Conservation (phyloP, 805 yeast species). For the Myxozyma mucilagina region DNA sequence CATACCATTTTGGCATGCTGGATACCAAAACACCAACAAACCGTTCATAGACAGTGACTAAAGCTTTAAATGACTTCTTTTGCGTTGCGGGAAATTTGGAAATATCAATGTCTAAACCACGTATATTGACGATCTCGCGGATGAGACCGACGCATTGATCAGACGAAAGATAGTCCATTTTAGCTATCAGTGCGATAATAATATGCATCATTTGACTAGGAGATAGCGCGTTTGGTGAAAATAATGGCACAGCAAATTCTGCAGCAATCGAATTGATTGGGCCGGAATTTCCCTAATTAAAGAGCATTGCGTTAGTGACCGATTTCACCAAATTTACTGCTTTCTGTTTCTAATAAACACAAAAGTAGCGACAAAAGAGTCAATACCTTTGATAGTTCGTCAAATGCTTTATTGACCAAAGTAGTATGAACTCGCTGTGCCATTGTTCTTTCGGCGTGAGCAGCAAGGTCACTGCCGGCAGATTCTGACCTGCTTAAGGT, state of each 20-base stretch:
- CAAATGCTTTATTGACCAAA: constrained; percentile 66
- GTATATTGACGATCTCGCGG: constrained; percentile 58
- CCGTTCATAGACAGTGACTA: constrained; percentile 54
- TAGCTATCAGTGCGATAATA: constrained; percentile 59
- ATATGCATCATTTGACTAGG: constrained; percentile 54
- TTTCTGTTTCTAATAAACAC: background rate
- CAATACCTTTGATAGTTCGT: constrained; percentile 60
- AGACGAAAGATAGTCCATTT: constrained; percentile 67
- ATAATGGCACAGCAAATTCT: constrained; percentile 55
- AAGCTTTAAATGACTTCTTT: background rate
- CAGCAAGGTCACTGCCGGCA: background rate
- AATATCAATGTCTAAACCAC: constrained; percentile 57
- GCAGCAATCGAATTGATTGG: constrained; percentile 61
- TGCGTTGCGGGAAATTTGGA: constrained; percentile 42
- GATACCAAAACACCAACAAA: constrained; percentile 79
- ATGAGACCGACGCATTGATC: constrained; percentile 54
- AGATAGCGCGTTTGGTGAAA: constrained; percentile 57
- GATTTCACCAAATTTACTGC: too few relatives aligned
- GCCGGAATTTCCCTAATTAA: constrained; percentile 48
- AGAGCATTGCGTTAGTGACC: constrained; percentile 22
- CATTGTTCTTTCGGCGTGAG: constrained; percentile 2
- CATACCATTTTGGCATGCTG: constrained; percentile 86
- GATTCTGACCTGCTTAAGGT: background rate
- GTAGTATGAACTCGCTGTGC: constrained; percentile 34
- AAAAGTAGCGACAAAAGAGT: constrained; percentile 7